Evolutionary conservation across 2,329 filamentous ascomycete genomes (phyloP).

Genomic region (Penicillium rolfsii): DNA sequence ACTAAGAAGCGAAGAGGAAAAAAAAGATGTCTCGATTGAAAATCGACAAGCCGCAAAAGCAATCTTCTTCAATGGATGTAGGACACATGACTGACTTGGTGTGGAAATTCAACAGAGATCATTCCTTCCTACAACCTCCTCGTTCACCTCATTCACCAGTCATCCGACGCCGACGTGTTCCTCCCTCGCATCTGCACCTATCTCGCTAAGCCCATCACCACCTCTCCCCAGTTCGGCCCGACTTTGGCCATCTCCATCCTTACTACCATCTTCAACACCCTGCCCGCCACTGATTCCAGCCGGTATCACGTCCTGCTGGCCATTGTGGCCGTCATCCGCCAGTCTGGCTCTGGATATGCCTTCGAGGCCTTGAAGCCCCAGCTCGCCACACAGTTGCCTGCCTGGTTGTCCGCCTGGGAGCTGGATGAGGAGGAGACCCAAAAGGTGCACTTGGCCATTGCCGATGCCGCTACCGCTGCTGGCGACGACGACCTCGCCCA

Average conservation of each 20-base stretch:
- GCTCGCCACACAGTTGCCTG: slow-evolving; percentile 73
- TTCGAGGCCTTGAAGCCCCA: slow-evolving; percentile 85
- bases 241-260: slow-evolving; percentile 87
- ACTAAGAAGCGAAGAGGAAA: slow-evolving; percentile 14
- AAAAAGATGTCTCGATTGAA: slow-evolving; percentile 13
- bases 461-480: slow-evolving; percentile 76
- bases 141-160: slow-evolving; percentile 87
- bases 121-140: slow-evolving; percentile 95
- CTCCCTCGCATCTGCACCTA: slow-evolving; percentile 87
- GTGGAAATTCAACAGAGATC: slow-evolving; percentile 66
- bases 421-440: slow-evolving; percentile 79
- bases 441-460: slow-evolving; percentile 80
- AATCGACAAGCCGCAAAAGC: slow-evolving; percentile 13
- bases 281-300: slow-evolving; percentile 73
- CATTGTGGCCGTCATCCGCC: slow-evolving; percentile 80
- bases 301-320: slow-evolving; percentile 90
- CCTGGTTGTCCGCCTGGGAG: slow-evolving; percentile 83
- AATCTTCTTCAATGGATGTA: slow-evolving; percentile 13
- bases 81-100: slow-evolving; percentile 18
- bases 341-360: slow-evolving; percentile 68
- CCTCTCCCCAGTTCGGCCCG: slow-evolving; percentile 81
- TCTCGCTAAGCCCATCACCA: slow-evolving; percentile 82
- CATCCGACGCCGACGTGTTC: slow-evolving; percentile 80
- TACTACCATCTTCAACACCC: slow-evolving; percentile 95
- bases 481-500: slow-evolving; percentile 78